Evolutionary conservation across 2,329 filamentous ascomycete species (phyloP), one percentile per base, ranked within the genome.

Genomic region (Diaporthe sp.): DNA sequence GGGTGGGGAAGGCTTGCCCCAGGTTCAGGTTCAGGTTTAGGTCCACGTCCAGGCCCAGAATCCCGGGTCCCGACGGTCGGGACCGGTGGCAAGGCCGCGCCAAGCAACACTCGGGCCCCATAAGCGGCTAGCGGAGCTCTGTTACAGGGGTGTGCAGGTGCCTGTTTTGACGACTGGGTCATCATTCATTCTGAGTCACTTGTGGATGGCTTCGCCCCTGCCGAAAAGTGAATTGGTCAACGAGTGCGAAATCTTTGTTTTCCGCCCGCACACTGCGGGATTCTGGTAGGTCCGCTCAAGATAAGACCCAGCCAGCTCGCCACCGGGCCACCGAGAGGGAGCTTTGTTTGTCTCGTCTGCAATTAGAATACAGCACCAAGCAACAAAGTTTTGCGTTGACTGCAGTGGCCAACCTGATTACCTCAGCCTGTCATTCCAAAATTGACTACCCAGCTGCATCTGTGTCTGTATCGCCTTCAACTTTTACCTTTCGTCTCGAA

Each of bases 171-270:
- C 71, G 39, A 39, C 42, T 28, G 37, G 67, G 49, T 37, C 57
- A 62, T 42, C 49, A 46, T 72, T 61, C 58, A 73, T 53, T 65
- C 58, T 73, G 71, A 73, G 71, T 73, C 71, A 73, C 71, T 62
- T 55, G 28, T 55, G 13, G 34, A 73, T 34, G 58, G 46, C 71
- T 65, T 73, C 58, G 58, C 71, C 46, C 39, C 46, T 22, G 58
- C 28, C 58, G 25, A 25, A 13, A 55, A n/a, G 39, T 62, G 44
- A 72, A 65, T 37, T 65, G 44, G 46, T 65, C 19, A 25, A 73
- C 58, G 25, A 51, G 44, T 55, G 71, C 53, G 8, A 65, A 46
- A 55, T 44, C 46, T 65, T 65, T 44, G 19, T 37, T 55, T 73
- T 25, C 31, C 34, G 22, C 57, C 49, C n/a, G 19, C 5, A n/a